These are phyloP conservation scores for Colletotrichum somersetense DNA, from an alignment of 2,329 filamentous ascomycete genomes.

Conservation along the genomic window DNA sequence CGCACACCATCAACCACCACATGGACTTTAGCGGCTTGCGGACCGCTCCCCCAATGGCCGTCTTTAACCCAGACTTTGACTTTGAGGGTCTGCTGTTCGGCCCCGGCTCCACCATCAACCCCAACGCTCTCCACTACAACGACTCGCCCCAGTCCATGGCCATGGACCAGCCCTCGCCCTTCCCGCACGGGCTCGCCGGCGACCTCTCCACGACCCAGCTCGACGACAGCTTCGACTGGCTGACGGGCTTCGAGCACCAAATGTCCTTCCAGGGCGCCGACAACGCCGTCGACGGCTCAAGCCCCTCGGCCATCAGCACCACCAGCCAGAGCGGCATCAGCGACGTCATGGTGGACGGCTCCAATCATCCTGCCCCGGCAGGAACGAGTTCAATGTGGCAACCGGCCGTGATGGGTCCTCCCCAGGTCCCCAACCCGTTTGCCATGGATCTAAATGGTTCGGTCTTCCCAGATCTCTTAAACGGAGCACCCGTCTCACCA, in stretches of 20 bases:
- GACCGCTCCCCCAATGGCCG: slow-evolving; percentile 78
- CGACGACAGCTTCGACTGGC: slow-evolving; percentile 87
- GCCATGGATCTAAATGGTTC: slow-evolving; percentile 80
- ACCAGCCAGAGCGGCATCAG: slow-evolving; percentile 92
- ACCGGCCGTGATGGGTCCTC: slow-evolving; percentile 75
- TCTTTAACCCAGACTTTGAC: slow-evolving; percentile 76
- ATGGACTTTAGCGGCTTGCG: slow-evolving; percentile 79
- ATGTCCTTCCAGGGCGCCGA: slow-evolving; percentile 80
- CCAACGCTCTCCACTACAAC: slow-evolving; percentile 84
- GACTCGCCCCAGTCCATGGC: slow-evolving; percentile 78
- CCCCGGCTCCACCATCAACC: slow-evolving; percentile 75
- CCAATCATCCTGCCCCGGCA: slow-evolving; percentile 70
- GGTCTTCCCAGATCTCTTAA: slow-evolving; percentile 82
- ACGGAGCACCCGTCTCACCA: slow-evolving; percentile 80
- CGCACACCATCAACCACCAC: slow-evolving; percentile 69
- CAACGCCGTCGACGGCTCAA: slow-evolving; percentile 89
- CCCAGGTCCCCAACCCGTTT: slow-evolving; percentile 77
- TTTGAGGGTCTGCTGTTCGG: slow-evolving; percentile 79
- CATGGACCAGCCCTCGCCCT: slow-evolving; percentile 73
- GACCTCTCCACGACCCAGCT: slow-evolving; percentile 67
- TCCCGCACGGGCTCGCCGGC: slow-evolving; percentile 68
- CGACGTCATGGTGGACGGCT: slow-evolving; percentile 90
- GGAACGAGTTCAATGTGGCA: slow-evolving; percentile 75
- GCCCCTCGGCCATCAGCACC: slow-evolving; percentile 94
- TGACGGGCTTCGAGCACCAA: slow-evolving; percentile 82